Percentiles rank a stretch among this genome's conserved stretches.
Evolutionary conservation across 1,284 basidiomycete species (phyloP).

Genomic region (Rugosomyces carneus): DNA sequence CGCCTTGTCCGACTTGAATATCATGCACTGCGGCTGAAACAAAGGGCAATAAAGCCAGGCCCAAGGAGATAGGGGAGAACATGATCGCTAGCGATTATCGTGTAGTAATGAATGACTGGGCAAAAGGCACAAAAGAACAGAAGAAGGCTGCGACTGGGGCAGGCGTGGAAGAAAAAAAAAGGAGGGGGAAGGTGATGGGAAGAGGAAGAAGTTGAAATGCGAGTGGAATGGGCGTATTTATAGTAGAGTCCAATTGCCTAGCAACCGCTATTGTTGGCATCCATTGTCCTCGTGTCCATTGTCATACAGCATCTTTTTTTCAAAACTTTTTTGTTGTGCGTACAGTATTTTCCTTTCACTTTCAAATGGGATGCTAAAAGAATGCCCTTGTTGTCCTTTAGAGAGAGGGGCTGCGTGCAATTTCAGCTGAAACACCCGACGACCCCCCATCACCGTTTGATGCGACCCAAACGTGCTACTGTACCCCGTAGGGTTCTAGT

Average conservation of each 20-base stretch:
- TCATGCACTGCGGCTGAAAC: slow-evolving; percentile 41
- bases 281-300: slow-evolving; percentile 8
- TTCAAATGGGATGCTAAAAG: too few relatives aligned
- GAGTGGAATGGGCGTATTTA: slow-evolving; percentile 12
- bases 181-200: slow-evolving; percentile 17
- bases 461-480: neutral
- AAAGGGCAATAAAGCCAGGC: slow-evolving; percentile 43
- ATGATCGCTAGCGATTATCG: slow-evolving; percentile 38
- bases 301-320: neutral
- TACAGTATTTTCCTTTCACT: too few relatives aligned
- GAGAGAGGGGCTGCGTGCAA: too few relatives aligned
- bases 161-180: slow-evolving; percentile 5
- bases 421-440: neutral
- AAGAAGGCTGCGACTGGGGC: slow-evolving; percentile 15
- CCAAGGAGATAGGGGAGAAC: slow-evolving; percentile 35
- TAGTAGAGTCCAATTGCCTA: slow-evolving; percentile 8
- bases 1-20: slow-evolving; percentile 46
- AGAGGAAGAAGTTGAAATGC: slow-evolving; percentile 11
- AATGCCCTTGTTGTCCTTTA: too few relatives aligned
- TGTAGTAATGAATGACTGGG: slow-evolving; percentile 19
- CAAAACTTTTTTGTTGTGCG: neutral
- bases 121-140: slow-evolving; percentile 18
- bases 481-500: too few relatives aligned
- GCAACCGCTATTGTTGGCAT: slow-evolving; percentile 7
- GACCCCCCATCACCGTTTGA: neutral